A percentile compares a stretch with the other conserved stretches of the same genome.
Evolutionary conservation across 2,329 filamentous ascomycete species (phyloP).

Genomic region (Dichotomopilus funicola): DNA sequence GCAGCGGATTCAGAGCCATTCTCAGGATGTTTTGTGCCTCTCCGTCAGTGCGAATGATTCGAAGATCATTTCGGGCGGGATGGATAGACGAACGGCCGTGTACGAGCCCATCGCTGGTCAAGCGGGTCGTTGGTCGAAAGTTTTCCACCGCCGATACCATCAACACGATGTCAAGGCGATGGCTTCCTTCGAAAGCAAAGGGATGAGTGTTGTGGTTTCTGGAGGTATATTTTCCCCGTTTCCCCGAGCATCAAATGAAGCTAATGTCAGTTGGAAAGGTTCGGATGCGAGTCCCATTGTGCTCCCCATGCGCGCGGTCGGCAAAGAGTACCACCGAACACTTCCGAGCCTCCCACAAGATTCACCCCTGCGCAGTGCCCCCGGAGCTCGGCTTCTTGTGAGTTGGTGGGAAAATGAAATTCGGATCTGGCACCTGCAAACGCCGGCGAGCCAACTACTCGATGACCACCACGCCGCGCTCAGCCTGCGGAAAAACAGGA

Average conservation of each 20-base stretch:
- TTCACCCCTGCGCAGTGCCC: slow-evolving; percentile 65
- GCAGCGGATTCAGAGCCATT: slow-evolving; percentile 80
- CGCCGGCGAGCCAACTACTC: slow-evolving; percentile 41
- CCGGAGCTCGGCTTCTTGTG: slow-evolving; percentile 67
- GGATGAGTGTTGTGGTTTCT: slow-evolving; percentile 80
- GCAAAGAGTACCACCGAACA: slow-evolving; percentile 71
- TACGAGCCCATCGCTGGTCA: slow-evolving; percentile 62
- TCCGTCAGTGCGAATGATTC: slow-evolving; percentile 73
- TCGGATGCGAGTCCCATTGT: slow-evolving; percentile 80
- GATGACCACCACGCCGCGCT: slow-evolving; percentile 35
- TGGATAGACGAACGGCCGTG: slow-evolving; percentile 80
- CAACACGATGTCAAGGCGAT: slow-evolving; percentile 93
- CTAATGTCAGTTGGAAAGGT: slow-evolving; percentile 44
- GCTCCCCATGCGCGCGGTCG: slow-evolving; percentile 70
- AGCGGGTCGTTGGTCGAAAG: slow-evolving; percentile 69
- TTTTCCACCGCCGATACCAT: slow-evolving; percentile 82
- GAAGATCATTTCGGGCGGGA: slow-evolving; percentile 80
- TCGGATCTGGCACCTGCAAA: slow-evolving; percentile 64
- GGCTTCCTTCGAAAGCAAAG: slow-evolving; percentile 78
- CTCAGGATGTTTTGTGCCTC: slow-evolving; percentile 86
- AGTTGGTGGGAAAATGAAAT: slow-evolving; percentile 92
- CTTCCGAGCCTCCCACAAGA: slow-evolving; percentile 80
- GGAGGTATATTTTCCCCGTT: slow-evolving; percentile 57
- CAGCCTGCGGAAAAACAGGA: slow-evolving; percentile 49
- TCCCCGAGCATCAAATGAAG: background rate